Base-by-base conservation (phyloP, 495 filamentous ascomycete genomes). In the Xylaria grammica region DNA sequence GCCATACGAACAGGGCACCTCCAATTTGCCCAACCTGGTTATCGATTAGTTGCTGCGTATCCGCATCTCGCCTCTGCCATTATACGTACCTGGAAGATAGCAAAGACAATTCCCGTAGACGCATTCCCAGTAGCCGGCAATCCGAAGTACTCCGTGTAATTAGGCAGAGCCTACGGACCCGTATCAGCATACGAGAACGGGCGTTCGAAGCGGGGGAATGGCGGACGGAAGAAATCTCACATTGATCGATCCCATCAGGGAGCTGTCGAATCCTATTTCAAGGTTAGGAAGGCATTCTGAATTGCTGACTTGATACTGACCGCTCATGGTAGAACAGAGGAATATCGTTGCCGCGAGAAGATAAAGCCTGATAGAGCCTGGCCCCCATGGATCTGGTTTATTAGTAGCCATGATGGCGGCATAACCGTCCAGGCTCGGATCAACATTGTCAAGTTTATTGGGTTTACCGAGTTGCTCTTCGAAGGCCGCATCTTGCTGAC, bases 241-340 rank as follows among this genome's bases (percentile, higher is more conserved):
- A 68, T 75, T 75, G 19, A 75, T 72, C 20, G 69, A 71, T 49
- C 73, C 68, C 74, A 76, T 76, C 10, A 76, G 40, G 24, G 72
- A 73, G 22, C 72, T 70, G 24, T 76, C 74, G 26, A 73, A 73
- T 10, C 71, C 71, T 73, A 34, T 1, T 19, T 8, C 20, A n/a
- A 36, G 29, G 38, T 73, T 17, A 72, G 57, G 15, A 3, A 55
- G 27, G 1, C 17, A 5, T 29, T 32, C 49, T 19, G 15, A 20
- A 54, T 17, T 40, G 5, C 4, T 17, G 17, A 11, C 22, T 51
- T 8, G 10, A 44, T 56, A 65, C 67, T 67, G 24, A 67, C 74
- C 74, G 26, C 72, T 74, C 60, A 73, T 68, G 13, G 68, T 73
- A 48, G 68, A 68, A 45, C 72, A 73, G 34, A 76, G 67, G 24